Base-by-base conservation (phyloP, 2,329 filamentous ascomycete species). In the Leptographium lundbergii region DNA sequence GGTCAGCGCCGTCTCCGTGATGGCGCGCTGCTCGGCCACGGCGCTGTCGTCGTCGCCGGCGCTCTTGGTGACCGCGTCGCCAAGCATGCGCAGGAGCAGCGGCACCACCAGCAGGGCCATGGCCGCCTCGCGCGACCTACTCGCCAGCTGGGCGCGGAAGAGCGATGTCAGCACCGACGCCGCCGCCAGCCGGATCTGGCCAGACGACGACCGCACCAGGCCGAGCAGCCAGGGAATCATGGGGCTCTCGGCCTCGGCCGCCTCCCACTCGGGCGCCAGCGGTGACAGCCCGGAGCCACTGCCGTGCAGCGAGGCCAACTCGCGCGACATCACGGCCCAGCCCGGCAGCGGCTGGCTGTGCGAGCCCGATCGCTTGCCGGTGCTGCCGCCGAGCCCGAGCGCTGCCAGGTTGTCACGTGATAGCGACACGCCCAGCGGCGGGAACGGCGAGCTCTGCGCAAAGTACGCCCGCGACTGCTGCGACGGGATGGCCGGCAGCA, bases 201-300 rank as follows among this genome's bases (percentile, higher is more conserved):
- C 81, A 54, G 72, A 70, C 27, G 79, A 76, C 17, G 79, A 77
- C 63, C 87, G 78, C 53, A 83, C 76, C 52, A 87, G 69, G 56
- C 81, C 76, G 52, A 92, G 79, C 22, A 94, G 77, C 84, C 87
- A 91, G 1, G 87, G 82, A 47, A 91, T 77, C 24, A 91, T 72
- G 2, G 85, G 81, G 61, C 81, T 88, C 69, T 92, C 89, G 2
- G 81, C 73, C 11, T 87, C 82, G 56, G 86, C 82, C 0, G 69
- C 62, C 6, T 75, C 70, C 45, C 19, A 56, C 27, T 45, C 51
- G 14, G 54, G 24, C n/a, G 39, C 11, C 3, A 13, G 53, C 48
- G 19, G n/a, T 14, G 34, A 6, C 13, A 4, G 25, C 34, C 10
- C 11, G 14, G 19, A 24, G 34, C 53, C 29, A 29, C 10, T n/a